Conservation (phyloP, 2,329 filamentous ascomycete species). For the Zopfia rhizophila region DNA sequence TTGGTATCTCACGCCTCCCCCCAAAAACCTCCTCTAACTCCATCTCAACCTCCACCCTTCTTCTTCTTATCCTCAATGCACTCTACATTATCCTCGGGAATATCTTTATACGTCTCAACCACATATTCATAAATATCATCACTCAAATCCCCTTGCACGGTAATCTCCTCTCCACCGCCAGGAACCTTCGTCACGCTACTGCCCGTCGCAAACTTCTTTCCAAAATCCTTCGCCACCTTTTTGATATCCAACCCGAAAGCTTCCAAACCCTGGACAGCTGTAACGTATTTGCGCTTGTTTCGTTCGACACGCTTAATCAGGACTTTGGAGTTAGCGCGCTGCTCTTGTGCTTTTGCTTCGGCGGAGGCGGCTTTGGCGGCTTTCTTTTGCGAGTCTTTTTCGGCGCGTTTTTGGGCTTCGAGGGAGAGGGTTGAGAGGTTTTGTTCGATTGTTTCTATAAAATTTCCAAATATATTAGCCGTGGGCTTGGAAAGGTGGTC, state of each 20-base stretch:
- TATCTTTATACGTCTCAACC: constrained; percentile 85
- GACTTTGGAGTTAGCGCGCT: constrained; percentile 83
- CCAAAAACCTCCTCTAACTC: neutral
- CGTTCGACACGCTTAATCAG: constrained; percentile 97
- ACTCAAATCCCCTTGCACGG: constrained; percentile 95
- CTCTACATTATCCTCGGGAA: constrained; percentile 96
- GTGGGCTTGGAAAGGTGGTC: neutral
- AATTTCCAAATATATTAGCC: too few relatives aligned
- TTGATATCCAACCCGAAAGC: constrained; percentile 92
- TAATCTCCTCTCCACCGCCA: constrained; percentile 91
- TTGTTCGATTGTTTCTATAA: constrained; percentile 78
- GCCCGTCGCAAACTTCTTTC: constrained; percentile 98
- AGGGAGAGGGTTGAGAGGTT: constrained; percentile 87
- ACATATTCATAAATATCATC: constrained; percentile 94
- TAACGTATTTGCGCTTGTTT: constrained; percentile 98
- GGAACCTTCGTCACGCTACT: constrained; percentile 90
- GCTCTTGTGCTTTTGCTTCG: constrained; percentile 84
- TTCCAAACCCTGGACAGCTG: constrained; percentile 89
- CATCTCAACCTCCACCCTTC: constrained; percentile 62
- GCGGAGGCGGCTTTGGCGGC: constrained; percentile 90
- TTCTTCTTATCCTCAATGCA: constrained; percentile 96
- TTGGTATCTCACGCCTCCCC: constrained; percentile 1
- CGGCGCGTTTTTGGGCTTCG: constrained; percentile 92
- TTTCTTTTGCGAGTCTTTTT: constrained; percentile 97
- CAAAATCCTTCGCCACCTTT: constrained; percentile 94